phyloP scores from a whole-genome alignment of 805 yeast species.

The Sugiyamaella mastotermitis region DNA sequence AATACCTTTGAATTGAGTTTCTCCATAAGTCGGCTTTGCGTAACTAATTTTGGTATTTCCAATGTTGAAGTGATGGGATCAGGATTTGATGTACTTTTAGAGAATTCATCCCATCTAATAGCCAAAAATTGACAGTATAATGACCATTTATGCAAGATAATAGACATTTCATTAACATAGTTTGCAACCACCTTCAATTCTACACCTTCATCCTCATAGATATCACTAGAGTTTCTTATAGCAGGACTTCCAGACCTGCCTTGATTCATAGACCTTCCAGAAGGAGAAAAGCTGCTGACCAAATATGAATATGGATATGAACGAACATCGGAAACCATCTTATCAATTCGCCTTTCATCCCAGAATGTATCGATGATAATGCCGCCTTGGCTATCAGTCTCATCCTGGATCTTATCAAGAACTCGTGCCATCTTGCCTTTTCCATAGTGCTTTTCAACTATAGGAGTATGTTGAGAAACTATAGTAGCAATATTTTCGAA shows the following conservation, averaged over 20 bases:
- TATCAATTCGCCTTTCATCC: slow-evolving; percentile 61
- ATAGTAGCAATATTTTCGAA: slow-evolving; percentile 82
- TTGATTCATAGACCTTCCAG: slow-evolving; percentile 15
- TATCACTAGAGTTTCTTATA: not conserved
- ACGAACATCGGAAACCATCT: slow-evolving; percentile 48
- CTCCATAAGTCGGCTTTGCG: slow-evolving; percentile 46
- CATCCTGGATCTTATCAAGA: slow-evolving; percentile 69
- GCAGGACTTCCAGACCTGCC: slow-evolving; percentile 8
- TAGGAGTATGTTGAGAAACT: slow-evolving; percentile 76
- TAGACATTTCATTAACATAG: slow-evolving; percentile 60
- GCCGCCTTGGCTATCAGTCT: slow-evolving; percentile 90
- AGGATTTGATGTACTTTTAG: no score
- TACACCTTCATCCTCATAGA: slow-evolving; percentile 27
- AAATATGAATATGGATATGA: slow-evolving; percentile 48
- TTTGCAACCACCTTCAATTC: slow-evolving; percentile 64
- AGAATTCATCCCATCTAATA: slow-evolving; percentile 47
- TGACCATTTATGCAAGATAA: slow-evolving; percentile 78
- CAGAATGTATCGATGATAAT: slow-evolving; percentile 79
- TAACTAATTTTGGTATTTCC: slow-evolving; percentile 51
- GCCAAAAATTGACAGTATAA: slow-evolving; percentile 56
- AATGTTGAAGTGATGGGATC: no score
- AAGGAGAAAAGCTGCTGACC: slow-evolving; percentile 29
- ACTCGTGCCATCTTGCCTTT: slow-evolving; percentile 51
- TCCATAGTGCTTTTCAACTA: slow-evolving; percentile 73
- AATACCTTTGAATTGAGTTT: slow-evolving; percentile 49